Evolutionary conservation across 2,329 filamentous ascomycete species (phyloP).

Genomic region (Gliomastix tumulicola): DNA sequence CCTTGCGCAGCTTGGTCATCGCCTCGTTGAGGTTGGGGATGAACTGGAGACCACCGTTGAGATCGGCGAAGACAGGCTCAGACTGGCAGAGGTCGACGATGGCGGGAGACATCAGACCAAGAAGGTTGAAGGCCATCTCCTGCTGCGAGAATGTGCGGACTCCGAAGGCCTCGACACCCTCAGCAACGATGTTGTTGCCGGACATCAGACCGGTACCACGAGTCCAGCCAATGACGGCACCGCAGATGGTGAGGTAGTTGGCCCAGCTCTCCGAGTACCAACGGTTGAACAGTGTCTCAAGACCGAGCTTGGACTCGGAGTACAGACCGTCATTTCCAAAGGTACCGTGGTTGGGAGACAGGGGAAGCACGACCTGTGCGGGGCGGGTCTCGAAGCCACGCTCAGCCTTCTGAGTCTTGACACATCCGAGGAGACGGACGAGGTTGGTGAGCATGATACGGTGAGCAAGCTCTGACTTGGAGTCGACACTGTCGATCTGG

Average conservation of each 20-base stretch:
- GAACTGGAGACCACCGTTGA: constrained; percentile 97
- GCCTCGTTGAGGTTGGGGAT: constrained; percentile 90
- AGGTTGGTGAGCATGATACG: constrained; percentile 99
- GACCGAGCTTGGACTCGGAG: constrained; percentile 92
- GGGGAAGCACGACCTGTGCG: constrained; percentile 89
- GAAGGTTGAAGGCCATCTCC: constrained; percentile 98
- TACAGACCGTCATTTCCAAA: constrained; percentile 98
- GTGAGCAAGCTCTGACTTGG: constrained; percentile 94
- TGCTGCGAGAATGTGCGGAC: constrained; percentile 98
- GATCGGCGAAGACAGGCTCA: constrained; percentile 92
- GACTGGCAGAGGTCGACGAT: constrained; percentile 94
- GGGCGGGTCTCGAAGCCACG: constrained; percentile 91
- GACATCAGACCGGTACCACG: constrained; percentile 97
- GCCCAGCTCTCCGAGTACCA: constrained; percentile 98
- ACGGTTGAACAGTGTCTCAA: constrained; percentile 96
- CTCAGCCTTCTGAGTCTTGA: constrained; percentile 85
- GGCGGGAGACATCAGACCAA: constrained; percentile 89
- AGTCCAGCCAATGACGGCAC: constrained; percentile 98
- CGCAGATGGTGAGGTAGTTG: constrained; percentile 96
- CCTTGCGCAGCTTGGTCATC: constrained; percentile 89
- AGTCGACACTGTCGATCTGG: constrained; percentile 94
- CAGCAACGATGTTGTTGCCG: constrained; percentile 94
- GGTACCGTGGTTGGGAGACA: constrained; percentile 97
- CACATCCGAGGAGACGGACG: constrained; percentile 77
- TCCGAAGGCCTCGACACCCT: constrained; percentile 92